Evolutionary conservation across 129 eudicot species (phyloP).

Genomic region (Tagetes patula): DNA sequence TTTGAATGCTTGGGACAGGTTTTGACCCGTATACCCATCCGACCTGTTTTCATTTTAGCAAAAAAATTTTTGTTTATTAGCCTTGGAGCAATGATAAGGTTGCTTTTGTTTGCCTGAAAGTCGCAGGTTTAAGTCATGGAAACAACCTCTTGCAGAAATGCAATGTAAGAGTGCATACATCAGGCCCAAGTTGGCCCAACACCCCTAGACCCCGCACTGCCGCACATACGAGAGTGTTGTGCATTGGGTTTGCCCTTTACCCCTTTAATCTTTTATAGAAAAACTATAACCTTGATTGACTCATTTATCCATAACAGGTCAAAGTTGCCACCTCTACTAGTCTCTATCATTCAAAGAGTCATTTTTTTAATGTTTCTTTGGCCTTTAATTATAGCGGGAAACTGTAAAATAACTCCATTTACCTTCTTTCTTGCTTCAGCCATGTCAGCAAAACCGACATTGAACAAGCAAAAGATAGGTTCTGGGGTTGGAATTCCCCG

Average conservation of each 20-base stretch:
- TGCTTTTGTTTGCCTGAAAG: no score
- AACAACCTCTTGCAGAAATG: no score
- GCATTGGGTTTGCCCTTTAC: neutral
- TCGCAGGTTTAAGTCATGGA: no score
- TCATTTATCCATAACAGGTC: neutral
- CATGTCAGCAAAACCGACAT: slow-evolving; percentile 2
- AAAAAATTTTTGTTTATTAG: neutral
- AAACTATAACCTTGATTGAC: neutral
- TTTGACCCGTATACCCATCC: neutral
- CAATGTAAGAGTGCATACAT: no score
- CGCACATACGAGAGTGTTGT: no score
- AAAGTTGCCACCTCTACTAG: neutral
- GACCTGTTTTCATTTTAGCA: neutral
- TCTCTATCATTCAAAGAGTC: neutral
- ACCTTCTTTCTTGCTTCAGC: slow-evolving; percentile 11
- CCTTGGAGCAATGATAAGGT: no score
- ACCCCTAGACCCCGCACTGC: no score
- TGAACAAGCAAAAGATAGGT: slow-evolving; percentile 42
- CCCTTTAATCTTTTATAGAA: neutral
- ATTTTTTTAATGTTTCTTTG: neutral
- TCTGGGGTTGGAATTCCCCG: slow-evolving; percentile 32
- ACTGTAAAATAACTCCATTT: slow-evolving; percentile 23
- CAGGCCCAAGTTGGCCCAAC: no score
- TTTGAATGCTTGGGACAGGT: neutral
- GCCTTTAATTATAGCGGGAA: slow-evolving; percentile 1